These are phyloP conservation scores for Solanum rostratum DNA, from an alignment of 257 asterid species.

Conservation along the genomic window DNA sequence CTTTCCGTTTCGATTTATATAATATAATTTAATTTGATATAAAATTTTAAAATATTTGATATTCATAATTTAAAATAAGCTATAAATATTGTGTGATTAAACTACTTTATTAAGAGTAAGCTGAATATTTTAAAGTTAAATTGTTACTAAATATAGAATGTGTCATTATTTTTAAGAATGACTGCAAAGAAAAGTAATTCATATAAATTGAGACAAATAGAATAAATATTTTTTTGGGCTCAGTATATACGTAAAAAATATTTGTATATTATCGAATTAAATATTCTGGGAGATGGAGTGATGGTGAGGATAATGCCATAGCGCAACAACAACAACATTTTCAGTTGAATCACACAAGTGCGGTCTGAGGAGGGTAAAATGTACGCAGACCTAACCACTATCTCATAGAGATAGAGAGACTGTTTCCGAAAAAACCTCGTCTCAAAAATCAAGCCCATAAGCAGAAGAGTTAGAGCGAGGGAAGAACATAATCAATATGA, in stretches of 20 bases:
- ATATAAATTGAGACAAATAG: background rate
- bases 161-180: rapidly evolving
- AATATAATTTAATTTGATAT: rapidly evolving
- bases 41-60: background rate
- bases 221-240: background rate
- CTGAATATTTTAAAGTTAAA: background rate
- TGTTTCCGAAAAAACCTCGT: too few relatives aligned
- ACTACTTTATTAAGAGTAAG: background rate
- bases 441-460: too few relatives aligned
- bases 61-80: background rate
- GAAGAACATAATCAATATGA: background rate
- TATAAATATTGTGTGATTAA: background rate
- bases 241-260: background rate
- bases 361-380: too few relatives aligned
- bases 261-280: background rate
- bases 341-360: too few relatives aligned
- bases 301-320: too few relatives aligned
- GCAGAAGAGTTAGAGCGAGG: background rate
- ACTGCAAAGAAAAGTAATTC: background rate
- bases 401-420: too few relatives aligned
- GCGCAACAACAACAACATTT: too few relatives aligned
- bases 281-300: too few relatives aligned
- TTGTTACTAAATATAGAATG: too few relatives aligned
- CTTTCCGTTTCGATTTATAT: background rate
- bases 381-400: too few relatives aligned